Evolutionary conservation across 2,329 filamentous ascomycete genomes (phyloP).

Genomic region (Claviceps cyperi): DNA sequence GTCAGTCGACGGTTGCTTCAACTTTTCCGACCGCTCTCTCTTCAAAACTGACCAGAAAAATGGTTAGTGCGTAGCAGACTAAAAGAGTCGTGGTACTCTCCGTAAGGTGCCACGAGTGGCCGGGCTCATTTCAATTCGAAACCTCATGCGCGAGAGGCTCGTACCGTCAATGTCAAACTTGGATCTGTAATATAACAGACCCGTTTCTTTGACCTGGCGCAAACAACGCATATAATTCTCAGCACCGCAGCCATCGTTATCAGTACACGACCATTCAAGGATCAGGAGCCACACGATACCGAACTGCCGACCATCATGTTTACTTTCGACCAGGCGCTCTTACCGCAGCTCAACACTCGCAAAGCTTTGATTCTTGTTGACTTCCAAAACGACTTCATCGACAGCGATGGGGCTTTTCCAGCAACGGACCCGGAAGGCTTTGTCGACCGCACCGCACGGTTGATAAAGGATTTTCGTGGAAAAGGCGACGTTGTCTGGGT

Average conservation of each 20-base stretch:
- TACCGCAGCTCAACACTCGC: constrained; percentile 43
- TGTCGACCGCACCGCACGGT: constrained; percentile 46
- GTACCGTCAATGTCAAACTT: background rate
- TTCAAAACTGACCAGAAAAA: background rate
- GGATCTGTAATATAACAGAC: background rate
- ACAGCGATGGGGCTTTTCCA: constrained; percentile 50
- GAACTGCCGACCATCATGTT: constrained; percentile 27
- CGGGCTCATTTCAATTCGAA: background rate
- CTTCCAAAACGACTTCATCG: constrained; percentile 80
- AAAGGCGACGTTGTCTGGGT: constrained; percentile 71
- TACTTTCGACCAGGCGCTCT: constrained; percentile 37
- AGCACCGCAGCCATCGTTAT: background rate
- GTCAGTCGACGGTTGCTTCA: background rate
- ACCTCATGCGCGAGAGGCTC: background rate
- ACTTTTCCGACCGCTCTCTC: background rate
- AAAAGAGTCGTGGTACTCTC: background rate
- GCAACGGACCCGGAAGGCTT: constrained; percentile 51
- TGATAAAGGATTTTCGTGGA: constrained; percentile 60
- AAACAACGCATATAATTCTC: background rate
- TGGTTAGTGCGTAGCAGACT: background rate
- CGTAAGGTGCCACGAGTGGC: background rate
- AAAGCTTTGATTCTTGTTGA: constrained; percentile 72
- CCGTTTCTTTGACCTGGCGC: background rate
- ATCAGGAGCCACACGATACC: background rate
- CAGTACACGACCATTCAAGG: background rate